Base-by-base conservation (phyloP, 805 yeast genomes). In the Saccharomyces kudriavzevii region DNA sequence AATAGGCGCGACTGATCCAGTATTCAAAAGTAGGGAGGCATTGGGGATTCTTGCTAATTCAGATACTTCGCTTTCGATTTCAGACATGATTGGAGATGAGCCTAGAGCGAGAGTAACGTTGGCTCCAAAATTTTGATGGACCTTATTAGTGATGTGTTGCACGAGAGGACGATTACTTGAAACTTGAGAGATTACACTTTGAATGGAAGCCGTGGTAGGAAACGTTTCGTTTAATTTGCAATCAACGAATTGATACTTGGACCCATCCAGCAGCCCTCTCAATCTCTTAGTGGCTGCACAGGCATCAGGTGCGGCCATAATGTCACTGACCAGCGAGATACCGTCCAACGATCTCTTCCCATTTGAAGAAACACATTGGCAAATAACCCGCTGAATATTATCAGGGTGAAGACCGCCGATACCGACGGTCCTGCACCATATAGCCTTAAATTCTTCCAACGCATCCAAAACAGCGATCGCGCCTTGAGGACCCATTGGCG, bases 11-110 rank as follows among this genome's bases (percentile, higher is more conserved):
- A 84, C 82, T 0, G 95, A 86, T 0, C 96, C 96, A 27, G 91
- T 79, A 63, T 90, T 90, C 17, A 89, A 63, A 9, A 89, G 76
- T 20, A 89, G 71, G 0, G 84, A 78, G 1, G 80, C 65, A 48
- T 77, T 68, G 5, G 87, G 81, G 25, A 79, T 69, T 0, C 64
- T 57, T 0, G 92, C 82, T 49, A 91, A 74, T 22, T 86, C 92
- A 5, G 67, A 77, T 59, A 78, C 89, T 62, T 91, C 97, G 1
- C 74, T 77, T 0, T 74, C 62, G 40, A 82, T 74, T 62, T 88
- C 95, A 20, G 94, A 84, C 97, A 90, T 90, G 20, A 87, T 82
- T 1, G 97, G 97, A 1, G 95, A 84, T 0, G 85, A 94, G 4
- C 96, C 95, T 20, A 85, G 70, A 0, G 97, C 89, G 53, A 91